Evolutionary conservation across 2,329 filamentous ascomycete genomes (phyloP).

Genomic region (Kalaharituber pfeilii): DNA sequence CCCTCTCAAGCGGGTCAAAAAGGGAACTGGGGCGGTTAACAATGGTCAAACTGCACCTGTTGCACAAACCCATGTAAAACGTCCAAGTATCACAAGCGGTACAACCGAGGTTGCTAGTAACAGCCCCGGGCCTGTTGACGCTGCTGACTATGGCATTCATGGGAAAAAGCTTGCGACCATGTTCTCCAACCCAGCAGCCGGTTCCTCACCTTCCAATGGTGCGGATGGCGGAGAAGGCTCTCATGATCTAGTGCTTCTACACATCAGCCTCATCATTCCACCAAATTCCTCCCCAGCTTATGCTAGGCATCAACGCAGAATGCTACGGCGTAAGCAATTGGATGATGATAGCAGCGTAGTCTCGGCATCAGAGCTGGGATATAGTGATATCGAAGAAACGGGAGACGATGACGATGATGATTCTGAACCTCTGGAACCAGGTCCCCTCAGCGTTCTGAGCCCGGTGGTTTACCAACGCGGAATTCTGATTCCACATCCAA

Average conservation of each 20-base stretch:
- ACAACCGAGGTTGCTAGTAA: background rate
- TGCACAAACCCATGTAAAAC: background rate
- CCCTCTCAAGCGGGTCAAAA: background rate
- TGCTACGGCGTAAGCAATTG: background rate
- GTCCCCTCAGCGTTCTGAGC: constrained; percentile 19
- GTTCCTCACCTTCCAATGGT: background rate
- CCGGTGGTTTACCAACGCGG: constrained; percentile 59
- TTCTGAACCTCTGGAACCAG: background rate
- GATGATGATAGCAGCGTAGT: background rate
- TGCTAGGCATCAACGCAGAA: background rate
- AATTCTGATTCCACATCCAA: constrained; percentile 58
- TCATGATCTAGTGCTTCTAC: background rate
- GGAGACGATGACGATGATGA: background rate
- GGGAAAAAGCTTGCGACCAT: background rate
- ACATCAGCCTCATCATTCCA: constrained; percentile 1
- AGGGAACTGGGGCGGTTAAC: background rate
- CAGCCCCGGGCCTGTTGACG: background rate
- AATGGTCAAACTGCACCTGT: background rate
- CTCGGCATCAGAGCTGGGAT: background rate
- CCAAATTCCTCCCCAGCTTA: background rate
- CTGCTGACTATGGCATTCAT: background rate
- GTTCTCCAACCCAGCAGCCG: background rate
- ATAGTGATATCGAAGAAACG: background rate
- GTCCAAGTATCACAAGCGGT: background rate
- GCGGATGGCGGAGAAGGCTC: background rate